Percentiles rank a stretch among this genome's conserved stretches.
Evolutionary conservation across 2,329 filamentous ascomycete species (phyloP).

Genomic region (Chrysosporium keratinophilum): DNA sequence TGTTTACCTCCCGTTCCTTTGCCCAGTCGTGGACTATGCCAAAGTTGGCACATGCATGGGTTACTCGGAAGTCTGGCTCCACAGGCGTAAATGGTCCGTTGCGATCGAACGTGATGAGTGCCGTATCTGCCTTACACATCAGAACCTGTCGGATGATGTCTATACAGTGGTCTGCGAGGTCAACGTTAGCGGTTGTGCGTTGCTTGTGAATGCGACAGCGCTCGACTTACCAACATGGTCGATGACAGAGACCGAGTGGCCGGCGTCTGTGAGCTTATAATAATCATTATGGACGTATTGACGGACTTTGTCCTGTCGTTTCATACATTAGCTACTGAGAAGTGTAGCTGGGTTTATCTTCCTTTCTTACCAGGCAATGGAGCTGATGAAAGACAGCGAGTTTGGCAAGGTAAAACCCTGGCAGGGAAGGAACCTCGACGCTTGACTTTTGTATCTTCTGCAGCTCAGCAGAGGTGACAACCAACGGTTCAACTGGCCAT

Average conservation of each 20-base stretch:
- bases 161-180: conserved; percentile 14
- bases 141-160: conserved; percentile 16
- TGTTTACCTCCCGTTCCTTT: conserved; percentile 13
- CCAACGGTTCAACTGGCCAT: conserved; percentile 10
- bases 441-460: conserved; percentile 14
- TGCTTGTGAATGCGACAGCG: background rate
- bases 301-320: conserved; percentile 14
- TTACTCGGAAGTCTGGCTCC: conserved; percentile 14
- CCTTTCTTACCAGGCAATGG: conserved; percentile 19
- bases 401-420: conserved; percentile 13
- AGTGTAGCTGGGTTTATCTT: background rate
- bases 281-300: conserved; percentile 14
- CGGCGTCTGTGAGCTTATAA: conserved; percentile 12
- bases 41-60: conserved; percentile 15
- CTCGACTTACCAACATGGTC: conserved; percentile 16
- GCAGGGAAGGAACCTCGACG: conserved; percentile 13
- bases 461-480: conserved; percentile 11
- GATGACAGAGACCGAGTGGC: conserved; percentile 5
- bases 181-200: background rate
- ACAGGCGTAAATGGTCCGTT: background rate
- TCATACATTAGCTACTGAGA: background rate
- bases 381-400: conserved; percentile 20
- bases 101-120: conserved; percentile 15
- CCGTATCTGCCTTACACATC: conserved; percentile 15
- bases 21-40: conserved; percentile 14